Percentiles rank a stretch among this genome's conserved stretches.
Conservation (phyloP, 2,329 filamentous ascomycete species). For the Ustilaginoidea virens region DNA sequence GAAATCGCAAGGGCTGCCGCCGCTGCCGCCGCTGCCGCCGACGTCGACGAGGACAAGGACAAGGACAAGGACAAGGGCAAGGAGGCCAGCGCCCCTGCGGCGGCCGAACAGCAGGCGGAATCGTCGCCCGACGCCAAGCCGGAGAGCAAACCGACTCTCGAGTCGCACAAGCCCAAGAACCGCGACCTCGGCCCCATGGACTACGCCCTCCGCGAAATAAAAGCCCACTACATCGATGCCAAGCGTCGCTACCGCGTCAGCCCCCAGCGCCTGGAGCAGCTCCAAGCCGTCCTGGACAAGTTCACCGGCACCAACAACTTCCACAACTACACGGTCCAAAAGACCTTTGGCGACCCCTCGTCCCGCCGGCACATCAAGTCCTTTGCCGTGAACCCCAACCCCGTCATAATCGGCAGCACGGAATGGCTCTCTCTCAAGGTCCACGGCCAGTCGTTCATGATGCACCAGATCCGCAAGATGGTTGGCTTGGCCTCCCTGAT, state of each 20-base stretch:
- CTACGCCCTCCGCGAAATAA: slow-evolving; percentile 55
- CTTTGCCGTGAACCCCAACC: slow-evolving; percentile 61
- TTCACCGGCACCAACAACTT: slow-evolving; percentile 83
- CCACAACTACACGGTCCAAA: slow-evolving; percentile 96
- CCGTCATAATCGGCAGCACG: slow-evolving; percentile 76
- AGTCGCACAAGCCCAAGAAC: slow-evolving; percentile 21
- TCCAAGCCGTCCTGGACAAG: slow-evolving; percentile 58
- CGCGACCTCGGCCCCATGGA: slow-evolving; percentile 38
- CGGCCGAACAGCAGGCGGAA: slow-evolving; percentile 6
- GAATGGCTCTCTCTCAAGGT: slow-evolving; percentile 95
- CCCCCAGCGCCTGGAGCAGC: slow-evolving; percentile 49
- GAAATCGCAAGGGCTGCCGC: slow-evolving; percentile 5
- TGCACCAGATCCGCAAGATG: slow-evolving; percentile 99
- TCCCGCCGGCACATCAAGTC: slow-evolving; percentile 86
- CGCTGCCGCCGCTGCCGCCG: not conserved
- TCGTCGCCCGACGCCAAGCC: slow-evolving; percentile 9
- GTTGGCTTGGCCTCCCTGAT: slow-evolving; percentile 80
- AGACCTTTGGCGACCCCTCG: slow-evolving; percentile 64
- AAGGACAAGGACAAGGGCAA: slow-evolving; percentile 8
- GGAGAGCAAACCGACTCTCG: slow-evolving; percentile 10
- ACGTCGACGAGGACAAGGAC: slow-evolving; percentile 7
- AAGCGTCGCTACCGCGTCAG: slow-evolving; percentile 78
- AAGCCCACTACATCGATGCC: slow-evolving; percentile 65
- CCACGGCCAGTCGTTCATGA: slow-evolving; percentile 98
- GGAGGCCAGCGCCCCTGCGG: slow-evolving; percentile 11